Conservation (phyloP, 2,329 filamentous ascomycete genomes). For the Cladosporium sp. region DNA sequence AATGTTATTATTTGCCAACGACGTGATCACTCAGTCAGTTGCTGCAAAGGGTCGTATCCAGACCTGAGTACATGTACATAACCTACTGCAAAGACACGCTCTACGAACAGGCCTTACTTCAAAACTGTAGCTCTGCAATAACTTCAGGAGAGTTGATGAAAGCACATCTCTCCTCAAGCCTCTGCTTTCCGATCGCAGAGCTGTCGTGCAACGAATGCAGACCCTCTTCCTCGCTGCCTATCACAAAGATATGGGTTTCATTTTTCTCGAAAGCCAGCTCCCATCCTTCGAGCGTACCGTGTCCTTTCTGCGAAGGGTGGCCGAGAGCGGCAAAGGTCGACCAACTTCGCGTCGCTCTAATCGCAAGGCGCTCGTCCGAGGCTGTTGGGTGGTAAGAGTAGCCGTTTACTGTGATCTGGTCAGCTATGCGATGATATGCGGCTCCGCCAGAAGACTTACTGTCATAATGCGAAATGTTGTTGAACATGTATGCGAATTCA, state of each 20-base stretch:
- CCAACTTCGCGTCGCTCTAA: conserved; percentile 46
- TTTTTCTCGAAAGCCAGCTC: conserved; percentile 32
- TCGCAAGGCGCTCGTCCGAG: conserved; percentile 39
- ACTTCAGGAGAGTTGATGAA: conserved; percentile 45
- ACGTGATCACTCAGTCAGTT: too few species aligned
- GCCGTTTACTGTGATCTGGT: conserved; percentile 26
- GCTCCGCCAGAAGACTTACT: conserved; percentile 9
- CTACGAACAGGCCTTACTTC: neutral
- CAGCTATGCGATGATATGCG: neutral
- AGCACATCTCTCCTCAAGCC: conserved; percentile 44
- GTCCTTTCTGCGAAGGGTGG: conserved; percentile 28
- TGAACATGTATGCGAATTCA: conserved; percentile 53
- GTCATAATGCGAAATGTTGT: conserved; percentile 38
- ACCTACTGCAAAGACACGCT: neutral
- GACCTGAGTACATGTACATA: too few species aligned
- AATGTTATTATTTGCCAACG: too few species aligned
- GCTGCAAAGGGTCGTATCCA: too few species aligned
- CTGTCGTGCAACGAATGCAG: conserved; percentile 35
- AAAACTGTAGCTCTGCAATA: conserved; percentile 32
- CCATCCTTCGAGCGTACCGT: conserved; percentile 42
- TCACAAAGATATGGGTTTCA: conserved; percentile 37
- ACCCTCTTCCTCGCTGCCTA: conserved; percentile 44
- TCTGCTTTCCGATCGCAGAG: conserved; percentile 34
- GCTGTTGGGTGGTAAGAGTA: conserved; percentile 28
- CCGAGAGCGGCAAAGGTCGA: conserved; percentile 43